Base-by-base conservation (phyloP, 495 filamentous ascomycete genomes). In the Daldinia vernicosa region DNA sequence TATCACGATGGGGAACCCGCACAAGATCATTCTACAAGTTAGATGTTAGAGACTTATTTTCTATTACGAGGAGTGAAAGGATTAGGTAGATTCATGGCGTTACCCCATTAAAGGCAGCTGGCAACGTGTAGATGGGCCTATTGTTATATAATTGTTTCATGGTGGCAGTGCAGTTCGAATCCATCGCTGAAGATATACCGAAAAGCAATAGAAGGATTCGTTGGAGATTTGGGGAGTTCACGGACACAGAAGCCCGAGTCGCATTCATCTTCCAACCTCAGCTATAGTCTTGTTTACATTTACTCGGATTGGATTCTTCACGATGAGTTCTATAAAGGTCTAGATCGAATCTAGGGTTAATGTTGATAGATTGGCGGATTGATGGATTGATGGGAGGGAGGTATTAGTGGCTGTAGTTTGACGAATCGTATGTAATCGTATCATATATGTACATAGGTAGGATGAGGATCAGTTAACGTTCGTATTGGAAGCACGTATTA, bases 1-100 rank as follows among this genome's bases (percentile, higher is more conserved):
- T 35, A 11, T 58, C 7, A 24, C n/a, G 56, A 56, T 68, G 4
- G 55, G 37, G 4, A 60, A 35, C 22, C 35, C 27, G 35, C 24
- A 45, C 26, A n/a, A 33, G 8, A 57, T 55, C 30, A n/a, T 47
- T 30, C 30, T 55, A 51, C 15, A 47, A 50, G 24, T 37, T 54
- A 15, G 39, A 51, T 58, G 45, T 60, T 50, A 45, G 47, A 51
- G 32, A 40, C 17, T 17, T 14, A 12, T 8, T 39, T 66, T 40
- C 37, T 52, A 70, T 70, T 70, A 27, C 27, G 66, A 43, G 68
- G 62, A 45, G 40, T 57, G 19, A 24, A 66, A 66, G 68, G 68
- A 70, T 70, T 62, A 33, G 1, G 30, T 57, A 50, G 30, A 40
- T 43, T 32, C 56, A 40, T 28, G 35, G 50, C 62, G 39, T 15